Percentiles rank a stretch among this genome's conserved stretches.
These are phyloP conservation scores for Amauroascus verrucosus DNA, from an alignment of 2,329 filamentous ascomycete genomes.

Conservation along the genomic window DNA sequence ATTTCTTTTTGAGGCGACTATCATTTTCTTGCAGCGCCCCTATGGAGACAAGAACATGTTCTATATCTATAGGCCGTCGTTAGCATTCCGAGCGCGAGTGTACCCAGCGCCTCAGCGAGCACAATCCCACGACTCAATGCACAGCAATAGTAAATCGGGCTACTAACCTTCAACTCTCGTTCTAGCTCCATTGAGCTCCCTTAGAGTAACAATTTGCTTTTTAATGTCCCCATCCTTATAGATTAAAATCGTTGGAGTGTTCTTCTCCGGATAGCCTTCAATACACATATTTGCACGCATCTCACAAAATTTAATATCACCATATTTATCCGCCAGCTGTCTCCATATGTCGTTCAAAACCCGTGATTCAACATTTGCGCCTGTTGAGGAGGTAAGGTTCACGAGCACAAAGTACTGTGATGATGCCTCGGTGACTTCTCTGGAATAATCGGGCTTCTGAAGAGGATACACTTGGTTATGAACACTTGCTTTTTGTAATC, in stretches of 20 bases:
- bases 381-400: slow-evolving; percentile 66
- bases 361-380: slow-evolving; percentile 74
- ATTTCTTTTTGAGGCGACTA: slow-evolving; percentile 54
- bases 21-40: slow-evolving; percentile 72
- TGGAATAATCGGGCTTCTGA: slow-evolving; percentile 85
- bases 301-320: slow-evolving; percentile 95
- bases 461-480: slow-evolving; percentile 89
- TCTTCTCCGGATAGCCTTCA: slow-evolving; percentile 88
- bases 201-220: slow-evolving; percentile 82
- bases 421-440: slow-evolving; percentile 85
- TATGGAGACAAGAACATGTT: slow-evolving; percentile 69
- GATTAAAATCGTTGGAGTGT: slow-evolving; percentile 85
- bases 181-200: slow-evolving; percentile 61
- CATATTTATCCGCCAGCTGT: slow-evolving; percentile 71
- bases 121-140: no score
- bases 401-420: slow-evolving; percentile 59
- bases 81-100: not conserved
- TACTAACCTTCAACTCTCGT: slow-evolving; percentile 52
- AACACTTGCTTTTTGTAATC: slow-evolving; percentile 62
- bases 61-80: slow-evolving; percentile 47
- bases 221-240: slow-evolving; percentile 90
- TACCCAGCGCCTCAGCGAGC: no score
- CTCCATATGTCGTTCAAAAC: slow-evolving; percentile 78
- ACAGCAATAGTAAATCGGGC: no score
- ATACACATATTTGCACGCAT: slow-evolving; percentile 88